These are phyloP conservation scores for Colletotrichum theobromicola DNA, from an alignment of 2,329 filamentous ascomycete species.

Conservation along the genomic window DNA sequence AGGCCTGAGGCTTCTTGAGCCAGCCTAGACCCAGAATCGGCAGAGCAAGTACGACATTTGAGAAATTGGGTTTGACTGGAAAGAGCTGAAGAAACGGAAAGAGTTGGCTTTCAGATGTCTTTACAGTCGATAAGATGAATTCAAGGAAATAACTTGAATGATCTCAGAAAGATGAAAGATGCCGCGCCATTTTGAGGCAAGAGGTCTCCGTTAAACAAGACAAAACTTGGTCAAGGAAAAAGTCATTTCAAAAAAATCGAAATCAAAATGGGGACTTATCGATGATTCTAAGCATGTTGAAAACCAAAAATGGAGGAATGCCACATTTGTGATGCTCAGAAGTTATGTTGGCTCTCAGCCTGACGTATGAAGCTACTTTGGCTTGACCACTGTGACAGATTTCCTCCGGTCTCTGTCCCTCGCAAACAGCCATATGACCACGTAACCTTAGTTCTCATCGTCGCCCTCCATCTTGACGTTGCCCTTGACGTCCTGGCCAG, in stretches of 20 bases:
- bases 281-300: neutral
- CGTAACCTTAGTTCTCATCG: neutral
- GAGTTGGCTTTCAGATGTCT: neutral
- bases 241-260: neutral
- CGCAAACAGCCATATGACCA: neutral
- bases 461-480: constrained; percentile 18
- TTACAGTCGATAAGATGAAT: neutral
- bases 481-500: constrained; percentile 9
- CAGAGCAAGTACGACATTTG: neutral
- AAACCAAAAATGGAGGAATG: neutral
- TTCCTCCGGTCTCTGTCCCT: neutral
- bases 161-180: neutral
- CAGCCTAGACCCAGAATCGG: neutral
- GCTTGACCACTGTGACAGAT: no score
- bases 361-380: neutral
- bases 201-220: neutral
- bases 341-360: neutral
- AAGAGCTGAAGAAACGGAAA: neutral
- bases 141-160: neutral
- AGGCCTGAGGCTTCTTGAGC: neutral
- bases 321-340: neutral
- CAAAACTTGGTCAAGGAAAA: neutral
- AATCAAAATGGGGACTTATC: no score
- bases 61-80: neutral
- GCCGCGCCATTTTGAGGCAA: neutral